Evolutionary conservation across 495 filamentous ascomycete species (phyloP), one percentile per base, ranked within the genome.

Genomic region (Massariosphaeria phaeospora): DNA sequence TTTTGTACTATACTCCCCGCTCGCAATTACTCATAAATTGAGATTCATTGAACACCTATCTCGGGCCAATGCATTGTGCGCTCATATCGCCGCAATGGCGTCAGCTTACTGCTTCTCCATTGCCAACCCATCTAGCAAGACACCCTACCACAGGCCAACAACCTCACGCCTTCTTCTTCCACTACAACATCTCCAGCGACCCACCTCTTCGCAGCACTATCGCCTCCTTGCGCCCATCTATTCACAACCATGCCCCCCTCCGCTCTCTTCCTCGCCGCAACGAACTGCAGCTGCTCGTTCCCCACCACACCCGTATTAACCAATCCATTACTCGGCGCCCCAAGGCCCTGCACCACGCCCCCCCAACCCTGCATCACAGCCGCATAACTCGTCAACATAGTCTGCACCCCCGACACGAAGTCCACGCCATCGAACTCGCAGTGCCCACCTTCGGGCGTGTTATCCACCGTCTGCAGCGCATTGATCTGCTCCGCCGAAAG

Each of bases 341-440:
- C 55, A 10, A 58, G 3, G 1, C 74, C 74, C 10, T 61, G 59
- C 7, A 78, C 67, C n/a, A 48, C 38, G 7, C 74, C 75, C 31
- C 70, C 59, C 9, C 72, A 73, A 26, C 71, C 70, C 30, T 72
- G 70, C 59, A 76, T 65, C 36, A 78, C 62, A 35, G 69, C 70
- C 35, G 70, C 67, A 65, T 70, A 78, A 24, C 66, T 69, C 15
- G 69, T 70, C 11, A 70, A 65, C 66, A 78, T 72, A 13, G 74
- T 60, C 64, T 78, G 75, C 8, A 78, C 72, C 18, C 75, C 75
- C 23, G 66, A 69, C 3, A 71, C 69, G 48, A 78, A 78, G 17
- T 65, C 74, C 53, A 69, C 8, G 41, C 68, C 73, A 61, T 78
- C 75, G 51, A 78, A 76, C 48, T 73, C 74, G 62, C 75, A 78